Conservation (phyloP, 116 monocot genomes). For the Phalaenopsis hybrid region DNA sequence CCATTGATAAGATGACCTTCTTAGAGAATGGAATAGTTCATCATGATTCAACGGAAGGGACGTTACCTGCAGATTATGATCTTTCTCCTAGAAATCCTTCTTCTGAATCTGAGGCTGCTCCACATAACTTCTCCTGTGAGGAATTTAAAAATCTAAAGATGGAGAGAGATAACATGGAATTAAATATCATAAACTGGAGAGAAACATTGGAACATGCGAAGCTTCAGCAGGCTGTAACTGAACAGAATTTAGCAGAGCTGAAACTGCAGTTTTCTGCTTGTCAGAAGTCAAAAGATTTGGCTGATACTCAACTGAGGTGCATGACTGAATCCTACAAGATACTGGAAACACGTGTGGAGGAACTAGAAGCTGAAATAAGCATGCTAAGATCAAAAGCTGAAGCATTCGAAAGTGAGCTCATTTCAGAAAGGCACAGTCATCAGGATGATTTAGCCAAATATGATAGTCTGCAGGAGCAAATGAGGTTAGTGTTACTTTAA, state of each 20-base stretch:
- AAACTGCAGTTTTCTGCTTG: slow-evolving; percentile 42
- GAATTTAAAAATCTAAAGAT: slow-evolving; percentile 55
- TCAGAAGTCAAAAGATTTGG: slow-evolving; percentile 63
- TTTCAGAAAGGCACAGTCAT: slow-evolving; percentile 47
- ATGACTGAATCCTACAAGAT: slow-evolving; percentile 86
- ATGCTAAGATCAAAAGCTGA: slow-evolving; percentile 39
- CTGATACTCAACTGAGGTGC: slow-evolving; percentile 83
- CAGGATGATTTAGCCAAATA: slow-evolving; percentile 47
- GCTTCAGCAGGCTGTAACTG: slow-evolving; percentile 37
- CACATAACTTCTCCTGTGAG: slow-evolving; percentile 19
- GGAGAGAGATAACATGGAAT: slow-evolving; percentile 47
- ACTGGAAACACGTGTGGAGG: slow-evolving; percentile 44
- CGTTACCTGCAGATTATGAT: slow-evolving; percentile 11
- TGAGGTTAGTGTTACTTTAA: slow-evolving; percentile 44
- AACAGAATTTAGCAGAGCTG: slow-evolving; percentile 35
- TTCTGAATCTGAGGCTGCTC: slow-evolving; percentile 13
- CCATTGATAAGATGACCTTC: slow-evolving; percentile 72
- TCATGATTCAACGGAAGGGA: slow-evolving; percentile 21
- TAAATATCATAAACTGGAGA: slow-evolving; percentile 42
- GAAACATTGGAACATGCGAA: slow-evolving; percentile 35
- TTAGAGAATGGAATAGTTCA: slow-evolving; percentile 50
- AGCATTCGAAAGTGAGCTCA: slow-evolving; percentile 47
- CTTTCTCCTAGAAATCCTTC: slow-evolving; percentile 12
- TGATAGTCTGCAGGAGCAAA: slow-evolving; percentile 52
- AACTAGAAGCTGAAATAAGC: slow-evolving; percentile 52